phyloP scores from a whole-genome alignment of 2,329 filamentous ascomycete genomes.

The Pestalotiopsis sp. region DNA sequence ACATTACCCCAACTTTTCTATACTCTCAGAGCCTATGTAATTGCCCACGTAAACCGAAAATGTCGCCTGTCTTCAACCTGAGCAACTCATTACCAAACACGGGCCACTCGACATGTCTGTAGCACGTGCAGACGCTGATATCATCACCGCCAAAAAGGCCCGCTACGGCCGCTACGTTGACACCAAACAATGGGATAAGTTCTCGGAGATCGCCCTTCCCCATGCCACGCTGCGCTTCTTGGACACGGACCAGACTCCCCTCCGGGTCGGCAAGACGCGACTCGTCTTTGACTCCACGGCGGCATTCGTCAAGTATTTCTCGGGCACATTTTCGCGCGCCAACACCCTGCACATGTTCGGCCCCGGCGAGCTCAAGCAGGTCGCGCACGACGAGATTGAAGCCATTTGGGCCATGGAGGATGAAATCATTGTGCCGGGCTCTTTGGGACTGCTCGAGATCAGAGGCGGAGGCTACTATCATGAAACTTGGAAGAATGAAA shows the following conservation, averaged over 20 bases:
- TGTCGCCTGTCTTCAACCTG: not conserved
- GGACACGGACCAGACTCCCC: not conserved
- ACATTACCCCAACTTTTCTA: not conserved
- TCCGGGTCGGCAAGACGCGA: not conserved
- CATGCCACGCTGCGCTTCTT: not conserved
- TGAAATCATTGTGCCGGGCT: not conserved
- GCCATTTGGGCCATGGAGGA: conserved; percentile 2
- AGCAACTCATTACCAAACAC: not conserved
- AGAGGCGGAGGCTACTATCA: not conserved
- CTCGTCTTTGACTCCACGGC: not conserved
- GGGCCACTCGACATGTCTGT: not conserved
- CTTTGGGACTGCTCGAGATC: not conserved
- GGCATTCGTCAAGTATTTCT: not conserved
- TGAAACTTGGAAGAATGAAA: not conserved
- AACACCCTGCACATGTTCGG: not conserved
- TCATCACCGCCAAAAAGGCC: not conserved
- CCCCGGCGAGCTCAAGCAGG: not conserved
- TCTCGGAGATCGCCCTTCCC: not conserved
- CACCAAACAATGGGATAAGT: not conserved
- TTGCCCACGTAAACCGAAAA: not conserved
- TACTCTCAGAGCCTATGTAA: not conserved
- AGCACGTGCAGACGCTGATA: not conserved
- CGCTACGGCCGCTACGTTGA: not conserved
- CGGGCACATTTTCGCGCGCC: not conserved
- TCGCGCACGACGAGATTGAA: not conserved